Conservation (phyloP, 495 filamentous ascomycete species). For the Pyronema domesticum region DNA sequence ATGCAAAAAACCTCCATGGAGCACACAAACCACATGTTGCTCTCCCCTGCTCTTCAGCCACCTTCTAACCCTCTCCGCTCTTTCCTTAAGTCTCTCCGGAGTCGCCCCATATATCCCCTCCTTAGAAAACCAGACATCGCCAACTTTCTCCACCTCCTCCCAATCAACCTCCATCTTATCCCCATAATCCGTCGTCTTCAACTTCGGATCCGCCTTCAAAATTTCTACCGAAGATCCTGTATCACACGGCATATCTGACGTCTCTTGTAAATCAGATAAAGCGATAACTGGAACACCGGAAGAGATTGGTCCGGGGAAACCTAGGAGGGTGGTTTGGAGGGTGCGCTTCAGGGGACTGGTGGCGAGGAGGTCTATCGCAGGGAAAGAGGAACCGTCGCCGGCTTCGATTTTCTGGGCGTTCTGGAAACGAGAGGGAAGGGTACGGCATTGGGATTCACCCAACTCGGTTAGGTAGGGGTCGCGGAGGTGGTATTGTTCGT, state of each 20-base stretch:
- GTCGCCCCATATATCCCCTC: conserved; percentile 55
- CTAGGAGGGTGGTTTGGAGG: conserved; percentile 57
- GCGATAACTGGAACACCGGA: conserved; percentile 40
- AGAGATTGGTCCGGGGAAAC: conserved; percentile 40
- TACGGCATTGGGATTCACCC: conserved; percentile 56
- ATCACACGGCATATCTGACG: conserved; percentile 59
- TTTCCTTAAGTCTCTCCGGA: conserved; percentile 37
- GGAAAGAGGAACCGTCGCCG: conserved; percentile 26
- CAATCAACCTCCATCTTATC: conserved; percentile 52
- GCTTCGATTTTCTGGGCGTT: conserved; percentile 26
- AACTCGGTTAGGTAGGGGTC: conserved; percentile 66
- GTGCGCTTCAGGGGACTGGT: conserved; percentile 74
- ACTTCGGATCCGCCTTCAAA: conserved; percentile 41
- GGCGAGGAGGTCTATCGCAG: conserved; percentile 38
- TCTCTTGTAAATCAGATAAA: conserved; percentile 69
- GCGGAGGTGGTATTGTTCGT: conserved; percentile 49
- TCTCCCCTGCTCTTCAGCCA: conserved; percentile 41
- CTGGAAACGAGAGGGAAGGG: conserved; percentile 47
- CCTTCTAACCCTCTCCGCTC: conserved; percentile 46
- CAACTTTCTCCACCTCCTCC: conserved; percentile 24
- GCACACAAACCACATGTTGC: conserved; percentile 50
- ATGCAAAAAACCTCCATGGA: conserved; percentile 53
- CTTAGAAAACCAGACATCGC: conserved; percentile 35
- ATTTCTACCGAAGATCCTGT: conserved; percentile 41
- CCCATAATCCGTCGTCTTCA: conserved; percentile 25